Conservation (phyloP, 176 grass and related monocot genomes). For the Bolboschoenus planiculmis region DNA sequence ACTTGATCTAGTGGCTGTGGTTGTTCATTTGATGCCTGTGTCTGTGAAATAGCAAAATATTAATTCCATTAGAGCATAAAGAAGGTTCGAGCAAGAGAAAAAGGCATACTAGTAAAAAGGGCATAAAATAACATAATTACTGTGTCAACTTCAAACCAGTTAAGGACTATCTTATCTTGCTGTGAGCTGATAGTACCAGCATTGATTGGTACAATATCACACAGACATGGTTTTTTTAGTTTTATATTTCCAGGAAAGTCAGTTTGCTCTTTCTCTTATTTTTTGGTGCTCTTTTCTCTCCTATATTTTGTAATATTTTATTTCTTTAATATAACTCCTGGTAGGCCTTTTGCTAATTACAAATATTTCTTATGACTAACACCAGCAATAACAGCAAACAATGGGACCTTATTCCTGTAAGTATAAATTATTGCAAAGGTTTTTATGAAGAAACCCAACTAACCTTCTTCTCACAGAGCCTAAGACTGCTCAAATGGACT, state of each 20-base stretch:
- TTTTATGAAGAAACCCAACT: constrained; percentile 16
- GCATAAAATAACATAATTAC: constrained; percentile 12
- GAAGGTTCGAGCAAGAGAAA: background rate
- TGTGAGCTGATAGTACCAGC: constrained; percentile 3
- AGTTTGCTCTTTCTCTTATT: background rate
- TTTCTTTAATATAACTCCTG: background rate
- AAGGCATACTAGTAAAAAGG: background rate
- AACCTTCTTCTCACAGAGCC: constrained; percentile 42
- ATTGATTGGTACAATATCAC: constrained; percentile 1
- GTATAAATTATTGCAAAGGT: background rate
- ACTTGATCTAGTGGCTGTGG: constrained; percentile 25
- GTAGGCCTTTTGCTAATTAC: background rate
- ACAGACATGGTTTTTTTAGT: background rate
- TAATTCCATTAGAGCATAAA: background rate
- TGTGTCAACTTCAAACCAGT: constrained; percentile 14
- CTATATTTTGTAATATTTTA: background rate
- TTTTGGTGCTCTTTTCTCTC: background rate
- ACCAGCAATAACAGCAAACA: background rate
- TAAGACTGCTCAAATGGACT: constrained; percentile 69
- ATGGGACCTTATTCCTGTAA: background rate
- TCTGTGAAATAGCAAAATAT: constrained; percentile 30
- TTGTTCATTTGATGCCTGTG: constrained; percentile 33
- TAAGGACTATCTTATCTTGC: background rate
- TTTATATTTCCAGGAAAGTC: background rate
- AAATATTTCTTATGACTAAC: background rate